Conservation (phyloP, 495 filamentous ascomycete species). For the Neurospora sp. region DNA sequence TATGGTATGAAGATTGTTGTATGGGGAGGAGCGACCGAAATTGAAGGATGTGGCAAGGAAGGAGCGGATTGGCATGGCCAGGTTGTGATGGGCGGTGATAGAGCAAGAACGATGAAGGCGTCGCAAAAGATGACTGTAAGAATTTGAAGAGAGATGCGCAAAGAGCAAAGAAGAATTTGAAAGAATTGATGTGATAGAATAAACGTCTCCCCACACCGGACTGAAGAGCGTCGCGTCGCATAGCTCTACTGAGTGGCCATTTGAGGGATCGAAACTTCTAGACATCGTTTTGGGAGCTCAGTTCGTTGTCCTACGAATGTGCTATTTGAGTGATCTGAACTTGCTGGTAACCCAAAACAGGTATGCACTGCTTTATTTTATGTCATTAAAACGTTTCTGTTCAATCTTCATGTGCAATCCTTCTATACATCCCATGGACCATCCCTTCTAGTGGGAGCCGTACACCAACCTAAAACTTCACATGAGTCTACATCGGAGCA, state of each 20-base stretch:
- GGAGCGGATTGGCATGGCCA: not conserved
- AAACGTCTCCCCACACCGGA: not conserved
- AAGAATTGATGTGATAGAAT: not conserved
- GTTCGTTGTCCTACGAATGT: too few species aligned
- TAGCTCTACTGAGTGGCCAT: not conserved
- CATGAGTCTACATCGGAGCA: conserved; percentile 4
- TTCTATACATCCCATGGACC: not conserved
- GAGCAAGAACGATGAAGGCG: not conserved
- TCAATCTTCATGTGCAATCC: not conserved
- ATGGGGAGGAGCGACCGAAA: not conserved
- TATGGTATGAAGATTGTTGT: not conserved
- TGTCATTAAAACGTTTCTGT: not conserved
- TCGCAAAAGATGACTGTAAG: not conserved
- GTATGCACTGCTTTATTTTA: not conserved
- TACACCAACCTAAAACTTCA: not conserved
- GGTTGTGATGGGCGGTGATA: not conserved
- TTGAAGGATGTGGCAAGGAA: not conserved
- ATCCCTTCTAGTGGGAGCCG: not conserved
- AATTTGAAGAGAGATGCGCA: not conserved
- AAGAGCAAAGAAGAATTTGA: not conserved
- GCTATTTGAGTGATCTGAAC: not conserved
- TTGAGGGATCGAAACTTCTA: not conserved
- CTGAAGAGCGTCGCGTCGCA: not conserved
- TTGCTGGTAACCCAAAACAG: not conserved
- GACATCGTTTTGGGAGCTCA: too few species aligned